These are phyloP conservation scores for Antitrichia curtipendula DNA, from an alignment of 225 moss, liverwort and hornwort genomes.

Conservation along the genomic window DNA sequence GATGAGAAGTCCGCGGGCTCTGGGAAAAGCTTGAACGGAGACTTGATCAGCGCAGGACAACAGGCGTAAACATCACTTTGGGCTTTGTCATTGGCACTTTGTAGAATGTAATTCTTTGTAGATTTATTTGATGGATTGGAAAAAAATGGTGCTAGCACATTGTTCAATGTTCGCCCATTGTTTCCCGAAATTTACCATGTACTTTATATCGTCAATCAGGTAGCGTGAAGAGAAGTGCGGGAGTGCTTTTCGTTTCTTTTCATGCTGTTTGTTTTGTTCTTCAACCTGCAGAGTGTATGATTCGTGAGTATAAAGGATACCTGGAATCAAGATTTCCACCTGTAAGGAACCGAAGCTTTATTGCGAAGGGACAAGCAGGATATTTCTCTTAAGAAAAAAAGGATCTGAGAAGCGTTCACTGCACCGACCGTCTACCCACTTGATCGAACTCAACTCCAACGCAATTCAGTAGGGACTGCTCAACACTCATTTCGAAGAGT, in stretches of 20 bases:
- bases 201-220: background rate
- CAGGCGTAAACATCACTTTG: background rate
- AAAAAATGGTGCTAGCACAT: background rate
- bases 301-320: background rate
- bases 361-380: background rate
- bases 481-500: background rate
- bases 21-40: constrained; percentile 10
- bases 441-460: background rate
- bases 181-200: background rate
- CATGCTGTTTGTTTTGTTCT: background rate
- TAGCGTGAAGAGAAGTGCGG: background rate
- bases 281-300: background rate
- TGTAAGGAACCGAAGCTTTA: background rate
- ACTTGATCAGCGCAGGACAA: constrained; percentile 31
- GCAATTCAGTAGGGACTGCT: background rate
- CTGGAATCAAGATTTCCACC: background rate
- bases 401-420: background rate
- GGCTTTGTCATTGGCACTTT: background rate
- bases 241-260: background rate
- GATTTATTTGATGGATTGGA: background rate
- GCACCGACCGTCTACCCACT: background rate
- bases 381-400: background rate
- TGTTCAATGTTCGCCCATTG: background rate
- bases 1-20: background rate
- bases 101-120: background rate